Evolutionary conservation across 2,329 filamentous ascomycete species (phyloP).

Genomic region (Paecilomyces sp.): DNA sequence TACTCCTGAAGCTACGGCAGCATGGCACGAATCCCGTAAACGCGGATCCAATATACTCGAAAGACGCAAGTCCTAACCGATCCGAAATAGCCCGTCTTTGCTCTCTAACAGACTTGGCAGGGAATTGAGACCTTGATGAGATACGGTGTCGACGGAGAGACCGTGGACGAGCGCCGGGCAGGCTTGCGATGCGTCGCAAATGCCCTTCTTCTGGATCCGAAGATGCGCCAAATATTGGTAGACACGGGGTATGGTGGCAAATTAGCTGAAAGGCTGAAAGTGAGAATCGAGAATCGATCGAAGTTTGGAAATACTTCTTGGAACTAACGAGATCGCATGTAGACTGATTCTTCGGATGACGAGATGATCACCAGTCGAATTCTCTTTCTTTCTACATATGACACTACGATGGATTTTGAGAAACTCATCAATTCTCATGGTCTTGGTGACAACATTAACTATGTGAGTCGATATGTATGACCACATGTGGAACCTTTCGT

Average conservation of each 20-base stretch:
- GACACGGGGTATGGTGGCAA: constrained; percentile 61
- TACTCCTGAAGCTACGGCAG: constrained; percentile 63
- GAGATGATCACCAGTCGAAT: constrained; percentile 80
- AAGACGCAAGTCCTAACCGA: constrained; percentile 48
- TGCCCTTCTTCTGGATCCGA: constrained; percentile 62
- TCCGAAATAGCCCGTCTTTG: neutral
- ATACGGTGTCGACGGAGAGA: constrained; percentile 65
- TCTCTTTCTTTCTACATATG: constrained; percentile 73
- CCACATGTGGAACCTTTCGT: no score
- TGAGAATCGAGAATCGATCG: constrained; percentile 11
- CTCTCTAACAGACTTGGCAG: constrained; percentile 36
- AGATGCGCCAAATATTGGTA: constrained; percentile 65
- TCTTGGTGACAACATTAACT: constrained; percentile 60
- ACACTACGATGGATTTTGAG: constrained; percentile 60
- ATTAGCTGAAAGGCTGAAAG: constrained; percentile 63
- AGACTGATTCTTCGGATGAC: constrained; percentile 67
- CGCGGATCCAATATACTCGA: constrained; percentile 78
- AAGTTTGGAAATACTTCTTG: neutral
- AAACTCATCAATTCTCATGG: constrained; percentile 59
- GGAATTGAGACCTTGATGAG: constrained; percentile 65
- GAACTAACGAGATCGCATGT: constrained; percentile 2
- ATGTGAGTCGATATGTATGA: constrained; percentile 23
- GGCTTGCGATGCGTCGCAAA: constrained; percentile 81
- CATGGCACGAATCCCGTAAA: constrained; percentile 65
- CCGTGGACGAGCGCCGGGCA: constrained; percentile 60